Base-by-base conservation (phyloP, 768 basidiomycete genomes). In the Mrakia gelida region DNA sequence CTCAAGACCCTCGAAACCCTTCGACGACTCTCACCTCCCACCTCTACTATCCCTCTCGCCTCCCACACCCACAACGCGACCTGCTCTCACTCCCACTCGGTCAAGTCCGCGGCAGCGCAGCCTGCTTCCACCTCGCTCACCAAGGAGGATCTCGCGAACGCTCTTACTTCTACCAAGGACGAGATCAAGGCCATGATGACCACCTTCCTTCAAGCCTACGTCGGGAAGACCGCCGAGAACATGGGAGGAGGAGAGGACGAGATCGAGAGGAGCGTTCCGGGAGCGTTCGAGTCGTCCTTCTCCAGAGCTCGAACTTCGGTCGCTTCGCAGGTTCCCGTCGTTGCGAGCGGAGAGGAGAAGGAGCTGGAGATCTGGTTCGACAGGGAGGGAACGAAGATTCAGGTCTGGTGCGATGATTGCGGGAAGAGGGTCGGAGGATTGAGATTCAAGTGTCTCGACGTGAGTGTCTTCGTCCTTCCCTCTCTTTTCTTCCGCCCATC, bases 121-220 rank as follows among this genome's bases (percentile, higher is more conserved):
- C 45, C 45, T 7, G 49, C 18, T 52, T 13, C 49, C 49, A 23
- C 49, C 49, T 32, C 61, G 1, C 43, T 75, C 18, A 75, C 75
- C 26, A 75, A 52, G 67, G 43, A 65, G 11, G 75, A 75, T 34
- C 63, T 75, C 67, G 49, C 30, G 1, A 18, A 28, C 34, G 75
- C 59, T 28, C 45, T 75, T 32, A 49, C 62, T 7, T 30, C 63
- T 6, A 76, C 75, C 21, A 68, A 75, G 63, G 73, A n/a, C 5
- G 78, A 79, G 26, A 67, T 91, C 10, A 84, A 86, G 75, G 71
- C 79, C 1, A 82, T 90, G 45, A 79, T 91, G 56, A 80, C 83
- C 68, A 84, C 84, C n/a, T 91, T 91, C 81, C 87, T 89, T 81
- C 80, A 82, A 15, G 87, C 89, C 75, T 83, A 92, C n/a, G 86